Conservation (phyloP, 495 filamentous ascomycete species). For the Echria macrotheca region DNA sequence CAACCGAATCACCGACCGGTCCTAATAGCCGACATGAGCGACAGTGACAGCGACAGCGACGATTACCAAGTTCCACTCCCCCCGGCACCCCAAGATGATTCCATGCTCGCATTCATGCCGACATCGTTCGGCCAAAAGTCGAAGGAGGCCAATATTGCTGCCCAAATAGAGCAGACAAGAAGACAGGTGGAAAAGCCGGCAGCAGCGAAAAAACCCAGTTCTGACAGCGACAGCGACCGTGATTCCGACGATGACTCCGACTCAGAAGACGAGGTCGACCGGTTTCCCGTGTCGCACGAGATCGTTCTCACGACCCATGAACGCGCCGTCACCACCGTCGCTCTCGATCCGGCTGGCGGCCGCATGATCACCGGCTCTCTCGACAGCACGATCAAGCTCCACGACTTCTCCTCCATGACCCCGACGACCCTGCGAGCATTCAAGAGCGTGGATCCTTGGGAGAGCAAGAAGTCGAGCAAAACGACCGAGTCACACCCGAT, state of each 20-base stretch:
- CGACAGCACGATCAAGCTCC: constrained; percentile 86
- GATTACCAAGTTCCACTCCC: constrained; percentile 52
- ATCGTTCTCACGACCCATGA: constrained; percentile 89
- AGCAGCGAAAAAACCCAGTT: constrained; percentile 27
- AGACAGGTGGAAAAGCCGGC: constrained; percentile 41
- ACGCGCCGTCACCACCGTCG: constrained; percentile 74
- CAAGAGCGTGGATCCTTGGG: constrained; percentile 82
- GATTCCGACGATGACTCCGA: constrained; percentile 56
- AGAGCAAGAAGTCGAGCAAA: constrained; percentile 60
- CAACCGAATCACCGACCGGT: too few relatives aligned
- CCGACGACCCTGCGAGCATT: constrained; percentile 90
- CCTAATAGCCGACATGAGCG: constrained; percentile 36
- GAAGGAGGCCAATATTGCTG: constrained; percentile 64
- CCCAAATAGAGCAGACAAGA: constrained; percentile 74
- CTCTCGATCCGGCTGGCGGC: constrained; percentile 77
- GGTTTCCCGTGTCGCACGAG: constrained; percentile 91
- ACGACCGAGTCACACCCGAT: constrained; percentile 80
- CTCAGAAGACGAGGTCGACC: constrained; percentile 64
- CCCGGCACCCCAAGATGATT: constrained; percentile 56
- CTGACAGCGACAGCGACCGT: constrained; percentile 38
- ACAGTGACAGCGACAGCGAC: constrained; percentile 56
- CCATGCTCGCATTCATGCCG: constrained; percentile 76
- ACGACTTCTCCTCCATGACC: constrained; percentile 94
- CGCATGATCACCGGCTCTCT: constrained; percentile 83
- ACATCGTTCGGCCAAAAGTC: constrained; percentile 81